Percentiles rank a stretch among this genome's conserved stretches.
phyloP scores from a whole-genome alignment of 176 grass and related monocot genomes.

The Triticum aestivum region IWGSC_CS_RefSeq_v2.1 NC_057803.1:591363918-591364417 shows the following conservation, averaged over 20 bases:
- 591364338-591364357: conserved; percentile 36
- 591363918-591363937: neutral
- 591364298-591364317: conserved; percentile 27
- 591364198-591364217: neutral
- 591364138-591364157: no score
- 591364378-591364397: conserved; percentile 58
- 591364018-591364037: conserved; percentile 59
- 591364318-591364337: conserved; percentile 34
- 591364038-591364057: conserved; percentile 36
- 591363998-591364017: neutral
- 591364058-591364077: conserved; percentile 5
- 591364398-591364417: conserved; percentile 70
- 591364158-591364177: neutral
- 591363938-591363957: neutral
- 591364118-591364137: no score
- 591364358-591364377: conserved; percentile 42
- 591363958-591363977: neutral
- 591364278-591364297: conserved; percentile 34
- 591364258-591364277: no score
- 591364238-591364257: no score
- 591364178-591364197: neutral
- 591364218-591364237: no score
- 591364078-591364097: conserved; percentile 31
- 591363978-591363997: neutral
- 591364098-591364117: conserved; percentile 27